These are phyloP conservation scores for Hypoxylon lenormandii DNA, from an alignment of 495 filamentous ascomycete genomes.

Conservation along the genomic window DNA sequence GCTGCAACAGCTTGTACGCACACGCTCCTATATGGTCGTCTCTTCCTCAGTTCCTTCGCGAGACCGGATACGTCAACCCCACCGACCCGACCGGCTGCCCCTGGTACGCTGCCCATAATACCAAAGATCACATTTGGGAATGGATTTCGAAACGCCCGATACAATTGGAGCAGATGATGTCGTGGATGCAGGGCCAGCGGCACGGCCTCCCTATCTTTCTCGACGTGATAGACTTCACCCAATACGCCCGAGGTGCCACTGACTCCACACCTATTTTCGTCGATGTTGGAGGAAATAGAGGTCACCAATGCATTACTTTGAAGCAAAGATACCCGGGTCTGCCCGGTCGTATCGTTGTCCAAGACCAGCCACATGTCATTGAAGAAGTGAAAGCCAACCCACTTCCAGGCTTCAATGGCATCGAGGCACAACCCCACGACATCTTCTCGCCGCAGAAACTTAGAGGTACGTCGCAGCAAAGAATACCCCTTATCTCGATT, in stretches of 20 bases:
- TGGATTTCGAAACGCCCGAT: slow-evolving; percentile 51
- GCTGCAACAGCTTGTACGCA: slow-evolving; percentile 50
- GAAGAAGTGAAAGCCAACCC: slow-evolving; percentile 39
- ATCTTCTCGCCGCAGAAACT: slow-evolving; percentile 67
- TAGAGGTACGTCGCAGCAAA: slow-evolving; percentile 45
- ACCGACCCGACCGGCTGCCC: slow-evolving; percentile 10
- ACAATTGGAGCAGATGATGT: slow-evolving; percentile 25
- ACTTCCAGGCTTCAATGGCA: slow-evolving; percentile 33
- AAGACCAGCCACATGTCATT: slow-evolving; percentile 61
- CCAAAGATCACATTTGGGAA: slow-evolving; percentile 14
- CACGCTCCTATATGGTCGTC: slow-evolving; percentile 44
- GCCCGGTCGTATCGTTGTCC: slow-evolving; percentile 58
- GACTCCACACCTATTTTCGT: slow-evolving; percentile 50
- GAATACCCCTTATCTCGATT: too few species aligned
- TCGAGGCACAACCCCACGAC: slow-evolving; percentile 58
- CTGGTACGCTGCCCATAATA: slow-evolving; percentile 38
- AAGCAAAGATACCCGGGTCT: slow-evolving; percentile 56
- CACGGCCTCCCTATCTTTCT: slow-evolving; percentile 35
- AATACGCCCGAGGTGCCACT: slow-evolving; percentile 18
- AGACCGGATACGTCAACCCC: slow-evolving; percentile 25
- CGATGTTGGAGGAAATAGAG: slow-evolving; percentile 57
- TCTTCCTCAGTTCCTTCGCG: slow-evolving; percentile 47
- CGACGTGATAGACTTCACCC: slow-evolving; percentile 28
- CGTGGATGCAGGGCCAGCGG: slow-evolving; percentile 34
- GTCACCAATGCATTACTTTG: slow-evolving; percentile 52